A percentile compares a stretch with the other conserved stretches of the same genome.
These are phyloP conservation scores for Ceratobasidium sp. DNA, from an alignment of 1,284 basidiomycete species.

Conservation along the genomic window DNA sequence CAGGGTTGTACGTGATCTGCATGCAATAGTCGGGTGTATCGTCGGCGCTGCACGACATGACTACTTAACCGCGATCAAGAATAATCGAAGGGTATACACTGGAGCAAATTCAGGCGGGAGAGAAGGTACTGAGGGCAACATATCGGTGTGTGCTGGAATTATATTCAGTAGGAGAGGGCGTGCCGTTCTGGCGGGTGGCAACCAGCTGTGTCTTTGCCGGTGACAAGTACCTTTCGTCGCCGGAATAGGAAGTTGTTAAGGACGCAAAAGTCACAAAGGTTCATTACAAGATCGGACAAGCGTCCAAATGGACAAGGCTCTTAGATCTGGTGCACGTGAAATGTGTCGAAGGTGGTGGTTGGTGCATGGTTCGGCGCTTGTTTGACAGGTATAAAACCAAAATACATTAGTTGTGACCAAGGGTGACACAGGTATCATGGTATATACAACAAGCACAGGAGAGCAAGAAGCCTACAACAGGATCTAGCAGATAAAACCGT, in stretches of 20 bases:
- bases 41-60: slow-evolving; percentile 11
- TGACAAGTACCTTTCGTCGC: slow-evolving; percentile 3
- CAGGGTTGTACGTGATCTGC: slow-evolving; percentile 25
- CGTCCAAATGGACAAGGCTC: too few relatives aligned
- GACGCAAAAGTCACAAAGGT: slow-evolving; percentile 7
- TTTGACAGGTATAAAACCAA: background rate
- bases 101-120: background rate
- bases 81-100: background rate
- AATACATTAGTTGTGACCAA: background rate
- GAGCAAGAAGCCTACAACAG: background rate
- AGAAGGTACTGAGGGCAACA: background rate
- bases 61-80: background rate
- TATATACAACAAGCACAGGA: background rate
- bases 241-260: background rate
- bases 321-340: too few relatives aligned
- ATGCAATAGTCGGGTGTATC: slow-evolving; percentile 5
- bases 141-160: background rate
- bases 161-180: background rate
- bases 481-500: too few relatives aligned
- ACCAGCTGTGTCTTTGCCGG: background rate
- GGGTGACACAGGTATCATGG: background rate
- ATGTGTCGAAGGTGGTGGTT: background rate
- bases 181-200: background rate
- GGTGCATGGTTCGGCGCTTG: background rate
- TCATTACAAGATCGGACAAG: too few relatives aligned